Evolutionary conservation across 2,329 filamentous ascomycete genomes (phyloP).

Genomic region (Trichoderma brevicompactum): DNA sequence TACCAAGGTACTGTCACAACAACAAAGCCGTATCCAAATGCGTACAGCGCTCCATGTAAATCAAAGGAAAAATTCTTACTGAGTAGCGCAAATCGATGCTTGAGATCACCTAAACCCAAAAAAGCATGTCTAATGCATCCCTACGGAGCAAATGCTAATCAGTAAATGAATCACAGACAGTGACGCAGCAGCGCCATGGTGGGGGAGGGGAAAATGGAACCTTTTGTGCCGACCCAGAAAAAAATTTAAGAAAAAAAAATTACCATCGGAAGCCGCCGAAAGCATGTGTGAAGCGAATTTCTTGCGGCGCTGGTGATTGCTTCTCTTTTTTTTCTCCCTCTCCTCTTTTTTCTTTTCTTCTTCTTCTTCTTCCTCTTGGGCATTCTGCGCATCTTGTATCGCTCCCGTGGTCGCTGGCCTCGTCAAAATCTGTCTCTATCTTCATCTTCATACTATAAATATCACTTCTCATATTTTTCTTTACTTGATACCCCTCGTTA

Average conservation of each 20-base stretch:
- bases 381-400: conserved; percentile 25
- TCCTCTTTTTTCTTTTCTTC: conserved; percentile 24
- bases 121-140: background rate
- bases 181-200: conserved; percentile 11
- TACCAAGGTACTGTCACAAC: no score
- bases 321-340: conserved; percentile 17
- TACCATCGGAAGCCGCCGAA: conserved; percentile 29
- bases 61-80: background rate
- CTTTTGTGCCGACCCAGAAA: background rate
- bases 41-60: background rate
- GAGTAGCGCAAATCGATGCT: background rate
- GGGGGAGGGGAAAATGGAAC: conserved; percentile 13
- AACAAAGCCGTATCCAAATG: no score
- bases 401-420: conserved; percentile 23
- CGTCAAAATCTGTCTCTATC: background rate
- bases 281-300: conserved; percentile 13
- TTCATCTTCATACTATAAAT: conserved; percentile 14
- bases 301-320: conserved; percentile 17
- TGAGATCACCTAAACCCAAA: background rate
- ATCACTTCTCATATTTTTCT: background rate
- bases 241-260: conserved; percentile 32
- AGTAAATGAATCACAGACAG: background rate
- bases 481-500: conserved; percentile 30
- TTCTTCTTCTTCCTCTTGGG: conserved; percentile 31
- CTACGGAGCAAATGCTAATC: background rate